A percentile compares a stretch with the other conserved stretches of the same genome.
These are phyloP conservation scores for Kwoniella dendrophila DNA, from an alignment of 768 basidiomycete species.

Conservation along the genomic window DNA sequence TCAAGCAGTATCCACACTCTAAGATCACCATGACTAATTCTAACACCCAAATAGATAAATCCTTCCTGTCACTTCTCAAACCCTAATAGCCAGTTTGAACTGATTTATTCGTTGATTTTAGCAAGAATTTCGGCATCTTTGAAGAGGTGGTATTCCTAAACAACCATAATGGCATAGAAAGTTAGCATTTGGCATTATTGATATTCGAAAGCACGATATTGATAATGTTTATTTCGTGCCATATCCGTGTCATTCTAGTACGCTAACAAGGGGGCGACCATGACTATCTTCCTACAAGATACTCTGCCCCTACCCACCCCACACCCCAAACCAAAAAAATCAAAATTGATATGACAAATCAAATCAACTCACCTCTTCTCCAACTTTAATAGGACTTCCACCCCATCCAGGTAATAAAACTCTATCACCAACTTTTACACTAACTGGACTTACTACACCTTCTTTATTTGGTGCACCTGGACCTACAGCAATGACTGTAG, in stretches of 20 bases:
- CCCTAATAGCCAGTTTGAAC: neutral
- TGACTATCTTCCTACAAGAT: too few species aligned
- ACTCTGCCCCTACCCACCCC: neutral
- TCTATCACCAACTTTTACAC: slow-evolving; percentile 84
- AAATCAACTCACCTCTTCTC: slow-evolving; percentile 77
- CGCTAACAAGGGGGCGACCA: too few species aligned
- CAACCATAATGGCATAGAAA: slow-evolving; percentile 2
- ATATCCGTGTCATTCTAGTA: too few species aligned
- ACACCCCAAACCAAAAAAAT: neutral
- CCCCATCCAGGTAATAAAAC: slow-evolving; percentile 96
- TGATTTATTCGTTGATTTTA: slow-evolving; percentile 80
- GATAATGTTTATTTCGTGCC: too few species aligned
- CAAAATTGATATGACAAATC: neutral
- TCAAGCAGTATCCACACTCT: neutral
- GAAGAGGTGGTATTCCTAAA: slow-evolving; percentile 91
- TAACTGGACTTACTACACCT: slow-evolving; percentile 71
- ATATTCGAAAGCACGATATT: neutral
- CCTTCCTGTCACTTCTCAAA: neutral
- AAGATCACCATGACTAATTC: neutral
- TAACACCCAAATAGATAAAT: neutral
- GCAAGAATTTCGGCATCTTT: slow-evolving; percentile 93
- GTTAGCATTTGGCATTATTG: neutral
- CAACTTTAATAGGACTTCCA: slow-evolving; percentile 91
- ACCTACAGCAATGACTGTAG: slow-evolving; percentile 91
- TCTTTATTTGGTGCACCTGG: slow-evolving; percentile 90